phyloP scores from a whole-genome alignment of 179 eudicot genomes.

The Spinacia oleracea region DNA sequence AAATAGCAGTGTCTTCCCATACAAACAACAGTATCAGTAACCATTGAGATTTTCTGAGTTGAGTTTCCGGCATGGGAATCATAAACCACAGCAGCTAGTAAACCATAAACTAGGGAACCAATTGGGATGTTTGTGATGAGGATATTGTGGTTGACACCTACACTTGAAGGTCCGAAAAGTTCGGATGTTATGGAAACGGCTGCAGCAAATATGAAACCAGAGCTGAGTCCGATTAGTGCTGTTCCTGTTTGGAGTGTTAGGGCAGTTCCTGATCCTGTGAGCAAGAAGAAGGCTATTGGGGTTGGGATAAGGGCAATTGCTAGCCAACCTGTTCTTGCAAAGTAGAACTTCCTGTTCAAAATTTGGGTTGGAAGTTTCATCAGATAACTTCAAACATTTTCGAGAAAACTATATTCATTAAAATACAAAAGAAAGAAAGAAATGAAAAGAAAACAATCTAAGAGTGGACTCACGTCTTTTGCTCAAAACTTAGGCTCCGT shows the following conservation, averaged over 20 bases:
- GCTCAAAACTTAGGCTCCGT: not conserved
- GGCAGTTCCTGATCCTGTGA: constrained; percentile 52
- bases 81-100: constrained; percentile 59
- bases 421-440: too few relatives aligned
- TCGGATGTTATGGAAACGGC: constrained; percentile 81
- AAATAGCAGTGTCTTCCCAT: constrained; percentile 78
- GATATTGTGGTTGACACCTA: constrained; percentile 56
- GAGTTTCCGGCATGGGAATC: constrained; percentile 39
- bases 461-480: not conserved
- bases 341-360: constrained; percentile 66
- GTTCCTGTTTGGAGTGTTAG: constrained; percentile 55
- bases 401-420: not conserved
- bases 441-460: too few relatives aligned
- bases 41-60: constrained; percentile 32
- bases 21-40: constrained; percentile 48
- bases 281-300: constrained; percentile 73
- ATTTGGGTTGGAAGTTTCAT: not conserved
- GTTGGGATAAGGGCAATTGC: constrained; percentile 70
- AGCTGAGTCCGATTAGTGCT: constrained; percentile 69
- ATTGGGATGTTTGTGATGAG: constrained; percentile 54
- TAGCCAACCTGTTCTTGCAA: constrained; percentile 94
- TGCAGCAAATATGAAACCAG: constrained; percentile 87
- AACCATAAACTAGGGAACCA: constrained; percentile 64
- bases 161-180: constrained; percentile 48
- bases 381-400: not conserved